Evolutionary conservation across 192 early-diverging fungal species (phyloP).

Genomic region (Rhizoclosmatium globosum): DNA sequence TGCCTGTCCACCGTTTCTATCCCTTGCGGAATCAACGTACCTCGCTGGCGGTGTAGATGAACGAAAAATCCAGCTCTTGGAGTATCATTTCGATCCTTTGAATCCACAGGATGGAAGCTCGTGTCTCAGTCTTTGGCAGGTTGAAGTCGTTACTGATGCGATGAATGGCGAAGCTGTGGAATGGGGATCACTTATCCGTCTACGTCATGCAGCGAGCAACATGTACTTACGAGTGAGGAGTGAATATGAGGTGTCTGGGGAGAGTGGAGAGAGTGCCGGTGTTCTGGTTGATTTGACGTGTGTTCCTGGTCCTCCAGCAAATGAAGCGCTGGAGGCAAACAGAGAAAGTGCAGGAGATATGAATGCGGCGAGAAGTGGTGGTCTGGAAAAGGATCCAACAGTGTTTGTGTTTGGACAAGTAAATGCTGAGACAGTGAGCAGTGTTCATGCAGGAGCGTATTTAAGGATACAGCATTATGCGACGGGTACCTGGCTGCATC

Average conservation of each 20-base stretch:
- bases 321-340: not conserved
- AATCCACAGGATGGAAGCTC: conserved; percentile 47
- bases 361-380: not conserved
- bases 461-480: conserved; percentile 40
- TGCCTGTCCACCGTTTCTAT: not conserved
- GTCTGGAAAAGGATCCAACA: conserved; percentile 31
- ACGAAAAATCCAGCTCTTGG: conserved; percentile 32
- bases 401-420: conserved; percentile 43
- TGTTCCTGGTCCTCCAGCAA: not conserved
- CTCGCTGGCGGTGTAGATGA: conserved; percentile 25
- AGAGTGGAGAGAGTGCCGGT: not conserved
- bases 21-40: conserved; percentile 28
- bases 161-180: conserved; percentile 36
- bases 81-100: conserved; percentile 45
- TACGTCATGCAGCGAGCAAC: conserved; percentile 39
- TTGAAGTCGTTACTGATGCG: conserved; percentile 33
- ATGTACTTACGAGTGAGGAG: conserved; percentile 40
- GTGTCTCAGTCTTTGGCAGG: conserved; percentile 43
- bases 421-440: conserved; percentile 17
- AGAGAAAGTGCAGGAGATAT: not conserved
- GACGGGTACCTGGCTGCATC: conserved; percentile 47
- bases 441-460: conserved; percentile 29
- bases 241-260: conserved; percentile 8
- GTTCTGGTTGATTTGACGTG: conserved; percentile 3
- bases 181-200: conserved; percentile 34